Conservation (phyloP, 257 asterid genomes). For the Scutellaria barbata region DNA sequence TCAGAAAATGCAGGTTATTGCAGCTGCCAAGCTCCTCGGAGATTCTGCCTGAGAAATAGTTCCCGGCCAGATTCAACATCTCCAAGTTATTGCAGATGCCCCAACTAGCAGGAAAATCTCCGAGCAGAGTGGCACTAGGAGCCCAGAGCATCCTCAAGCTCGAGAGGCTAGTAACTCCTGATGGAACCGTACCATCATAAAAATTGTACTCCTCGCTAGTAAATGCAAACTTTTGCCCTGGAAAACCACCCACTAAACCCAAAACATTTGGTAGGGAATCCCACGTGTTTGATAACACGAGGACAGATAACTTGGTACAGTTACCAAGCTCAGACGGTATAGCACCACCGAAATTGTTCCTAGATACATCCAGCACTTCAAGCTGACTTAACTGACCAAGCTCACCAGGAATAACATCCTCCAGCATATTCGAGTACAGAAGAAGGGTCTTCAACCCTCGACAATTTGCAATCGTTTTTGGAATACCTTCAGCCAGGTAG, state of each 20-base stretch:
- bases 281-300: conserved; percentile 82
- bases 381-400: conserved; percentile 74
- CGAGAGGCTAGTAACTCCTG: conserved; percentile 51
- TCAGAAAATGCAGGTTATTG: conserved; percentile 75
- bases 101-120: conserved; percentile 71
- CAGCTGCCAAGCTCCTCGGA: conserved; percentile 60
- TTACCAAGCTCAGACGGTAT: conserved; percentile 74
- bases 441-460: conserved; percentile 60
- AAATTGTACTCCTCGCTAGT: conserved; percentile 73
- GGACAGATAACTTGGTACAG: conserved; percentile 70
- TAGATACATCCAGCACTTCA: conserved; percentile 79
- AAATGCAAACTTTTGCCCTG: conserved; percentile 41
- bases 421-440: conserved; percentile 78
- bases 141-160: conserved; percentile 93
- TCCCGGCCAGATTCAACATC: conserved; percentile 76
- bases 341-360: conserved; percentile 75
- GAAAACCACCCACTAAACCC: conserved; percentile 42
- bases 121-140: conserved; percentile 75
- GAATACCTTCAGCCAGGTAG: conserved; percentile 61
- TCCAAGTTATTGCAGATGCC: conserved; percentile 73
- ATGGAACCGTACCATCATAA: conserved; percentile 72
- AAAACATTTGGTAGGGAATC: conserved; percentile 71
- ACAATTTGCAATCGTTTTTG: conserved; percentile 71
- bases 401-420: conserved; percentile 69
- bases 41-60: conserved; percentile 60